A percentile compares a stretch with the other conserved stretches of the same genome.
phyloP scores from a whole-genome alignment of 2,329 filamentous ascomycete genomes.

The Ophiocordyceps unilateralis region DNA sequence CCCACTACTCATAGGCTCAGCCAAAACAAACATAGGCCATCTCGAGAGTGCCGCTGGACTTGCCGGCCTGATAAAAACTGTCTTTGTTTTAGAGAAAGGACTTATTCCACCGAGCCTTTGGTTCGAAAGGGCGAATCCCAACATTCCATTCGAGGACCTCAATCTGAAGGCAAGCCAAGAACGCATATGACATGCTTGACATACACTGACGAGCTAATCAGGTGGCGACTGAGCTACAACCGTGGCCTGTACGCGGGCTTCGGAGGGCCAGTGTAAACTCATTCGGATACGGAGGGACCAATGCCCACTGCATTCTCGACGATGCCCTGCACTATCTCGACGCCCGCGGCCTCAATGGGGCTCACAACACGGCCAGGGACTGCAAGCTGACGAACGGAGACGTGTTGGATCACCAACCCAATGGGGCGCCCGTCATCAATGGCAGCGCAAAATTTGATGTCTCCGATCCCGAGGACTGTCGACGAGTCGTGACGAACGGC shows the following conservation, averaged over 20 bases:
- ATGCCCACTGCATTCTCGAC: conserved; percentile 15
- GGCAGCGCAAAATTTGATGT: background rate
- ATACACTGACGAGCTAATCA: background rate
- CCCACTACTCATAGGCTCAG: conserved; percentile 6
- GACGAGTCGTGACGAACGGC: background rate
- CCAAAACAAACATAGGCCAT: conserved; percentile 15
- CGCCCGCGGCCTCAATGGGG: conserved; percentile 1
- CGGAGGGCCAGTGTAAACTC: conserved; percentile 14
- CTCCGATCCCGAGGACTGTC: no score
- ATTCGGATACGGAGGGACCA: conserved; percentile 20
- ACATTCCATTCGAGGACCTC: conserved; percentile 6
- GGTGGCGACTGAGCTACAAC: background rate
- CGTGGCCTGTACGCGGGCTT: background rate
- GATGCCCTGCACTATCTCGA: conserved; percentile 6
- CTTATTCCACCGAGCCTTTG: conserved; percentile 9
- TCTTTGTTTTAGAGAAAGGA: conserved; percentile 8
- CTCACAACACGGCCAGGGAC: background rate
- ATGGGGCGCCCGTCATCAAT: background rate
- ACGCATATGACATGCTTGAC: background rate
- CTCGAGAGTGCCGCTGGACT: conserved; percentile 9
- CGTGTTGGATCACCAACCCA: background rate
- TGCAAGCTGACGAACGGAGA: background rate
- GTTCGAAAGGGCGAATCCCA: conserved; percentile 7
- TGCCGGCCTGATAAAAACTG: conserved; percentile 9
- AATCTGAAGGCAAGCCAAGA: background rate